Conservation (phyloP, 306 rosid species). For the Elaeagnus macrophylla region DNA sequence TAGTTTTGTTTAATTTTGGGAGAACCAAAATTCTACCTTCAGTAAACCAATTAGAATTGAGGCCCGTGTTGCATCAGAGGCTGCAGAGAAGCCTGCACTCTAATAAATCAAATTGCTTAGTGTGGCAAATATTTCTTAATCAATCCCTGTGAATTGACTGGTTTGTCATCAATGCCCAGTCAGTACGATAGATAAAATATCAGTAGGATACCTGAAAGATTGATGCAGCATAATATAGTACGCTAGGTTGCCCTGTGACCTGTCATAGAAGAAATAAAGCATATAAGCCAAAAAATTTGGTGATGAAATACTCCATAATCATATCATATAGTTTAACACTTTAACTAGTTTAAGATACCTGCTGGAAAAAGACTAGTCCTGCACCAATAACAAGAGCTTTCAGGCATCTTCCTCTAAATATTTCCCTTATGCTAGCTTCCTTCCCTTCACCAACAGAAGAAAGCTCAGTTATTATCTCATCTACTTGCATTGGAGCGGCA, state of each 20-base stretch:
- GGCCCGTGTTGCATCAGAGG: constrained; percentile 92
- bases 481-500: constrained; percentile 60
- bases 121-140: constrained; percentile 16
- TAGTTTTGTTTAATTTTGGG: not conserved
- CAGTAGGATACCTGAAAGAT: constrained; percentile 64
- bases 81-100: constrained; percentile 95
- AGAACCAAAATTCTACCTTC: constrained; percentile 49
- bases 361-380: constrained; percentile 94
- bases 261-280: no score
- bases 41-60: constrained; percentile 78
- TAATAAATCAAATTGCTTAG: constrained; percentile 20
- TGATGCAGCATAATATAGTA: constrained; percentile 85
- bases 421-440: constrained; percentile 46
- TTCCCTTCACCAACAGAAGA: constrained; percentile 61
- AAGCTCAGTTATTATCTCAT: constrained; percentile 78
- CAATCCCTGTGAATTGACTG: not conserved
- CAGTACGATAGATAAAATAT: no score
- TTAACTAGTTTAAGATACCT: constrained; percentile 17
- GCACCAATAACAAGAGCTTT: constrained; percentile 73
- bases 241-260: constrained; percentile 98
- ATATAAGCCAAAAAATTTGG: no score
- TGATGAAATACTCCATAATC: no score
- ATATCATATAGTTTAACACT: no score
- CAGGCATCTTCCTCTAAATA: constrained; percentile 70
- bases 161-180: not conserved